Percentiles rank a stretch among this genome's conserved stretches.
Evolutionary conservation across 2,329 filamentous ascomycete species (phyloP).

Genomic region (Simplicillium sp.): DNA sequence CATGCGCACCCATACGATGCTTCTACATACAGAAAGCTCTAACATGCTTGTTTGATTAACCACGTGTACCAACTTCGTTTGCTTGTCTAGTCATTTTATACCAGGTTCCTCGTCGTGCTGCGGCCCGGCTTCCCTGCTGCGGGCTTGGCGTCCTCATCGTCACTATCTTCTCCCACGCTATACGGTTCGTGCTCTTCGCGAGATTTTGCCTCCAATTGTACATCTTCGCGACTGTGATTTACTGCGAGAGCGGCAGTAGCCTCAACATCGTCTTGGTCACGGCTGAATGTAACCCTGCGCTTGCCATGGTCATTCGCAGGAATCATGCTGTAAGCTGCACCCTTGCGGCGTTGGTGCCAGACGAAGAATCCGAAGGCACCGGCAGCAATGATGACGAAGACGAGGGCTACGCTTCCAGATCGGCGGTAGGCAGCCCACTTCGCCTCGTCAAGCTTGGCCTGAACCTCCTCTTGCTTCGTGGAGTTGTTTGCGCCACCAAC

Average conservation of each 20-base stretch:
- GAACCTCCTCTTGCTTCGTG: constrained; percentile 51
- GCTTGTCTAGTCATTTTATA: neutral
- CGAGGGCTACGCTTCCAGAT: constrained; percentile 76
- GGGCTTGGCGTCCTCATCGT: constrained; percentile 34
- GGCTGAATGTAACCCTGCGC: constrained; percentile 29
- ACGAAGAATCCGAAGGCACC: constrained; percentile 65
- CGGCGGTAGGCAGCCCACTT: constrained; percentile 85
- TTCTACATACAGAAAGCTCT: constrained; percentile 1
- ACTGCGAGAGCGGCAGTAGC: constrained; percentile 1
- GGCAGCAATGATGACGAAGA: constrained; percentile 69
- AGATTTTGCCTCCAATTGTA: too few relatives aligned
- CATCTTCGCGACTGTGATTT: constrained; percentile 19
- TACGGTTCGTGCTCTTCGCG: constrained; percentile 32
- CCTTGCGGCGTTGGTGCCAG: constrained; percentile 51
- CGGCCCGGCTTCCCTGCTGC: constrained; percentile 5
- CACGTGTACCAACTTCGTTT: neutral
- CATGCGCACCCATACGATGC: neutral
- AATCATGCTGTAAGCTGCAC: constrained; percentile 44
- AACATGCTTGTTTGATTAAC: neutral
- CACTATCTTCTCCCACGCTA: constrained; percentile 46
- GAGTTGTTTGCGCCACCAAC: constrained; percentile 61
- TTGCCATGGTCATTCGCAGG: constrained; percentile 24
- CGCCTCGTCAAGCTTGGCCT: constrained; percentile 67
- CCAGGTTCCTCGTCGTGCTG: neutral
- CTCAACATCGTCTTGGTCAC: constrained; percentile 12